A percentile compares a stretch with the other conserved stretches of the same genome.
phyloP scores from a whole-genome alignment of 306 rosid species.

The Lathyrus aphaca region DNA sequence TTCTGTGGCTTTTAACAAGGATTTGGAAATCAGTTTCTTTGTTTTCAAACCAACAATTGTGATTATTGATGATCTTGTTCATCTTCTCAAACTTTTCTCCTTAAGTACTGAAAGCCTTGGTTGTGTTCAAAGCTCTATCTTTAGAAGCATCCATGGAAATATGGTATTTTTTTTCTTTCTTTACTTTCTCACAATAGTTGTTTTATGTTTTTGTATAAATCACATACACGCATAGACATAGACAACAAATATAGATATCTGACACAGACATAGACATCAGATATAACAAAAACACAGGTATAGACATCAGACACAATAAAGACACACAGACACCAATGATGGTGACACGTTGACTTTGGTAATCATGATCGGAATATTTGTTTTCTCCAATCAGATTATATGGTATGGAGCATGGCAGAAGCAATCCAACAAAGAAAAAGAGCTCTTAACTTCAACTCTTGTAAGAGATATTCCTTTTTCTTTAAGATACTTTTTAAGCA shows the following conservation, averaged over 20 bases:
- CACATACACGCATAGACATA: too few species aligned
- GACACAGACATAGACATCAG: too few species aligned
- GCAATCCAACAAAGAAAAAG: slow-evolving; percentile 56
- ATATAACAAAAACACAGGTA: too few species aligned
- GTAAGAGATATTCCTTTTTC: slow-evolving; percentile 47
- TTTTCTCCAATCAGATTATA: slow-evolving; percentile 62
- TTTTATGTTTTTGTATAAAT: neutral
- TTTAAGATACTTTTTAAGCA: neutral
- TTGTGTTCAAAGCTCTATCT: slow-evolving; percentile 71
- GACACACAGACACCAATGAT: too few species aligned
- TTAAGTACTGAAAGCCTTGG: slow-evolving; percentile 62
- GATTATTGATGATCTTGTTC: slow-evolving; percentile 62
- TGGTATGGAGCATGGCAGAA: slow-evolving; percentile 92
- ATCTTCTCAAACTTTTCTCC: slow-evolving; percentile 64
- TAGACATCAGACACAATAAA: too few species aligned
- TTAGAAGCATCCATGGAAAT: slow-evolving; percentile 92
- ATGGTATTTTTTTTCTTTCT: slow-evolving; percentile 45
- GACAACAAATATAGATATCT: too few species aligned
- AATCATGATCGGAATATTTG: neutral
- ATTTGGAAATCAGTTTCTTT: slow-evolving; percentile 64
- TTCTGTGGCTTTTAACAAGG: slow-evolving; percentile 63
- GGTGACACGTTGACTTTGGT: too few species aligned
- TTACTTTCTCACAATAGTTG: neutral
- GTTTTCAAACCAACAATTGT: slow-evolving; percentile 78
- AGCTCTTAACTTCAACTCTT: slow-evolving; percentile 52